Conservation (phyloP, 352 stramenopile species). For the Globisporangium emineosum region DNA sequence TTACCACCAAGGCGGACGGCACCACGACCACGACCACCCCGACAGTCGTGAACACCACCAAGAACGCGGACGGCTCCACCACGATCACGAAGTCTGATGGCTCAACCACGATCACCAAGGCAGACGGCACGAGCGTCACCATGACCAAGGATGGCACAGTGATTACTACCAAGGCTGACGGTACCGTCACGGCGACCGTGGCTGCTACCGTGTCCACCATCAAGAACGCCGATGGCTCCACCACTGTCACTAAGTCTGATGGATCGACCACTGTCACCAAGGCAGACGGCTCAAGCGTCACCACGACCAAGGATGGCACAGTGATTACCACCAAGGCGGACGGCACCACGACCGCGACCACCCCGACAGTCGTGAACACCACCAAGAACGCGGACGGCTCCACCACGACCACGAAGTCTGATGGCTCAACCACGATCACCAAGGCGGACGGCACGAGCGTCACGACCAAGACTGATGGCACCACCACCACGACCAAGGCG, state of each 20-base stretch:
- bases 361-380: conserved; percentile 15
- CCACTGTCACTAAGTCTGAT: conserved; percentile 16
- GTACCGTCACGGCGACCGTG: not conserved
- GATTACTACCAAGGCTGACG: conserved; percentile 12
- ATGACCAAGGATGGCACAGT: conserved; percentile 7
- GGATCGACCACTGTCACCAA: conserved; percentile 13
- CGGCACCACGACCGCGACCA: conserved; percentile 2
- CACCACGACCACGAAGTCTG: conserved; percentile 16
- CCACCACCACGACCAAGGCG: conserved; percentile 7
- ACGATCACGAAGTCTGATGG: conserved; percentile 16
- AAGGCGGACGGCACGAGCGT: conserved; percentile 8
- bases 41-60: conserved; percentile 2
- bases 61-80: conserved; percentile 21
- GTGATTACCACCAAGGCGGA: conserved; percentile 11
- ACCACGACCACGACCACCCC: not conserved
- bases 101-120: conserved; percentile 15
- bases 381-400: conserved; percentile 16
- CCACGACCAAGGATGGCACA: conserved; percentile 6
- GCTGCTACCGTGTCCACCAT: conserved; percentile 14
- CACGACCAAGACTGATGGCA: conserved; percentile 8
- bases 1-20: conserved; percentile 10
- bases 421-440: conserved; percentile 16
- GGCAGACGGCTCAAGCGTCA: conserved; percentile 10
- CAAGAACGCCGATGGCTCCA: conserved; percentile 18
- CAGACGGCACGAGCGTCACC: conserved; percentile 11